Evolutionary conservation across 352 stramenopile species (phyloP), one percentile per base, ranked within the genome.

Genomic region (Globisporangium recalcitrans): DNA sequence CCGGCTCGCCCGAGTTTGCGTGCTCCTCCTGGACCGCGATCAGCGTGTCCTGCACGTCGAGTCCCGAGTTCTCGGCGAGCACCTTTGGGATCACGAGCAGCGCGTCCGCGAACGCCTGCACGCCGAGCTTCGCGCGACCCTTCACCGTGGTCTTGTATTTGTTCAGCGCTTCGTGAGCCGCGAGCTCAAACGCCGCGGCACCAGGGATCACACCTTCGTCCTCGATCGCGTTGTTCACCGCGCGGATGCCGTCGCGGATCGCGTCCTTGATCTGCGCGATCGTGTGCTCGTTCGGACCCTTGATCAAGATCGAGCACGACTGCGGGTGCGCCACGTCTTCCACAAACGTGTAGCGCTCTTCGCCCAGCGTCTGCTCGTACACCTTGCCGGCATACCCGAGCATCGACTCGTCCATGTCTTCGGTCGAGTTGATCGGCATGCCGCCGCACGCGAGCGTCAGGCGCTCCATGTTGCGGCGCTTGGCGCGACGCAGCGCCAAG

Each of bases 341-440:
- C 11, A 99, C 96, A 74, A 99, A 99, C 55, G 97, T 99, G 82
- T 98, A 99, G 69, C 98, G 98, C 69, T 99, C 97, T 68, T 99
- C 98, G 19, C 97, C 98, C 4, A 99, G 85, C 5, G 93, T 99
- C 61, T 99, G 89, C 80, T 99, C 97, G 71, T 97, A 98, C 21
- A 99, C 97, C 66, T 97, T 96, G 46, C 97, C 98, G 24, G 97
- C 97, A 56, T 82, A 99, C 52, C 98, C 98, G 48, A 99, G 87
- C 87, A 98, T 96, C 59, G 86, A 87, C 65, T 88, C 80, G 53
- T 98, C 90, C 80, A 99, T 93, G 82, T 99, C 97, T 65, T 99
- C 97, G 34, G 98, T 93, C 63, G 82, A 97, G 80, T 99, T 99
- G 77, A 99, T 98, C 10, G 96, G 90, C 76, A 97, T 94, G 58